Evolutionary conservation across 805 yeast genomes (phyloP), one percentile per base, ranked within the genome.

Genomic region (Wickerhamomyces pijperi): DNA sequence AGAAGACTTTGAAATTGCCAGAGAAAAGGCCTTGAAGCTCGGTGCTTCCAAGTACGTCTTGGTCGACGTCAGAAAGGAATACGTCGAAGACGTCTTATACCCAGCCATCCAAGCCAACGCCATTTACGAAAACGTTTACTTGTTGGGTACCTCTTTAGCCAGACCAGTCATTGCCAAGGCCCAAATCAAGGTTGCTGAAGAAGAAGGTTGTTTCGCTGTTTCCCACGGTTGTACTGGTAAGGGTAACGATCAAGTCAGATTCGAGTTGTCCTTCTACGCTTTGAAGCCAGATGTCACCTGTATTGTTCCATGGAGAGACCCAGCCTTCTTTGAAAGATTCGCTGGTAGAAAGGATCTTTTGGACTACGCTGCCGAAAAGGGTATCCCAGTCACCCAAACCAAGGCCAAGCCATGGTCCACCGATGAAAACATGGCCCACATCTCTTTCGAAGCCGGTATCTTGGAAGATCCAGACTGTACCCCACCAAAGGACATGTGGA

Each of bases 401-500:
- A 87, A 87, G 66, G 86, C 97, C 49, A 92, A 92, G 72, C 99
- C 99, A 53, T 92, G 99, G 99, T 88, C 97, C 29, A 92, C 98
- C 42, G 99, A 92, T 63, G 99, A 92, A 71, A 92, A 92, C 76
- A 70, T 90, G 78, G 98, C 97, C 36, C 99, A 92, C 67, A 92
- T 92, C 63, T 90, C 97, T 32, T 92, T 84, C 63, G 99, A 92
- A 73, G 99, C 99, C 48, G 99, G 99, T 67, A 92, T 92, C 52
- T 77, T 92, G 58, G 99, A 92, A 70, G 95, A 92, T 68, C 99
- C 99, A 59, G 84, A 92, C 64, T 79, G 90, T 53, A 92, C 98
- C 39, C 98, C 98, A 48, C 98, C 98, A 67, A 90, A 88, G 72
- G 98, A 92, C 64, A 92, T 92, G 98, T 92, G 98, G 98, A 92